A percentile compares a stretch with the other conserved stretches of the same genome.
These are phyloP conservation scores for Pseudonectria foliicola DNA, from an alignment of 2,329 filamentous ascomycete genomes.

Conservation along the genomic window DNA sequence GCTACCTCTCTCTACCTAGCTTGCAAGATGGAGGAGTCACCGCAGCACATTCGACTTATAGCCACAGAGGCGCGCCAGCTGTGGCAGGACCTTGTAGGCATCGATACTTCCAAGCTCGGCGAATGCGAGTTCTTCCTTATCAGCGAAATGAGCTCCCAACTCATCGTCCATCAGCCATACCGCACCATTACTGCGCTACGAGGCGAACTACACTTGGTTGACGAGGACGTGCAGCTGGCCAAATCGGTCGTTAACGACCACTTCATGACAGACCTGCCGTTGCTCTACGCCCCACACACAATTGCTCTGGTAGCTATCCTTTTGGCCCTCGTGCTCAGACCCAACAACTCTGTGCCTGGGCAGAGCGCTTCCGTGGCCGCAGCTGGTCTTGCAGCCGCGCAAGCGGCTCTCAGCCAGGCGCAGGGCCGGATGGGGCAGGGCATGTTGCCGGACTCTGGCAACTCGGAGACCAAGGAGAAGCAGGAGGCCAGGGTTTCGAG, in stretches of 20 bases:
- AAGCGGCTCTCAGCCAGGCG: slow-evolving; percentile 41
- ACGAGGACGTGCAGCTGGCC: slow-evolving; percentile 71
- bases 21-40: slow-evolving; percentile 96
- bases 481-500: slow-evolving; percentile 54
- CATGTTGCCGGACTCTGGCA: slow-evolving; percentile 9
- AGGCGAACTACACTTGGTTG: slow-evolving; percentile 60
- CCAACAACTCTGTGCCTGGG: slow-evolving; percentile 30
- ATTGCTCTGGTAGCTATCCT: slow-evolving; percentile 83
- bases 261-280: slow-evolving; percentile 84
- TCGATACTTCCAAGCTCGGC: slow-evolving; percentile 76
- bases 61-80: slow-evolving; percentile 78
- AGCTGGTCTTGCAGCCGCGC: slow-evolving; percentile 42
- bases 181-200: slow-evolving; percentile 69
- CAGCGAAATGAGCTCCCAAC: slow-evolving; percentile 80
- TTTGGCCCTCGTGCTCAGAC: slow-evolving; percentile 74
- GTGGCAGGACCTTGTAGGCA: slow-evolving; percentile 71
- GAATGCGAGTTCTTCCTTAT: slow-evolving; percentile 94
- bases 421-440: slow-evolving; percentile 27
- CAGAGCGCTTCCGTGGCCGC: slow-evolving; percentile 24
- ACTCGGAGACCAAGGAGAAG: slow-evolving; percentile 36
- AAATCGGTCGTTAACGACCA: slow-evolving; percentile 86
- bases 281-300: slow-evolving; percentile 78
- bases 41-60: slow-evolving; percentile 90
- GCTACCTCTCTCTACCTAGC: slow-evolving; percentile 93
- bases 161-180: slow-evolving; percentile 89